phyloP scores from a whole-genome alignment of 768 basidiomycete genomes.

The Naganishia randhawae region DNA sequence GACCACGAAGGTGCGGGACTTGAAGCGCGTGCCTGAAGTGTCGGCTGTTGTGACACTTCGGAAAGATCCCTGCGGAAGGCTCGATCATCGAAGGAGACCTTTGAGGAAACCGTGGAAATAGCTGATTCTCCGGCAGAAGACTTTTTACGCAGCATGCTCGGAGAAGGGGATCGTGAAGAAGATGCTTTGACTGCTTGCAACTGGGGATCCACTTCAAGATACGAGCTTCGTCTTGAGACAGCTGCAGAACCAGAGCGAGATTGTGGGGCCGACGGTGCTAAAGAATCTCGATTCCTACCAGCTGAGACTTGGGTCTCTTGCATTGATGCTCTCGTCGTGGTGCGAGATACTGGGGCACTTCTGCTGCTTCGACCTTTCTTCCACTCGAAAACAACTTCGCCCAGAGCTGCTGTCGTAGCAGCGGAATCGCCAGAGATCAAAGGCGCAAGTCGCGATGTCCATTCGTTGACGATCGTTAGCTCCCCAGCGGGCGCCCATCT shows the following conservation, averaged over 20 bases:
- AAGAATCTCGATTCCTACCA: background rate
- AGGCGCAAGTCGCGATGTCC: constrained; percentile 34
- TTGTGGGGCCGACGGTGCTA: background rate
- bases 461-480: constrained; percentile 30
- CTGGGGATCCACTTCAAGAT: background rate
- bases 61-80: background rate
- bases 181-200: background rate
- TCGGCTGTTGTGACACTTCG: background rate
- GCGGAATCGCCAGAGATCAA: constrained; percentile 30
- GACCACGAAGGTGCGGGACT: constrained; percentile 8
- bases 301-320: background rate
- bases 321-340: background rate
- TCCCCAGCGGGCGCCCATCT: constrained; percentile 39
- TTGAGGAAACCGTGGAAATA: constrained; percentile 1
- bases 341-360: background rate
- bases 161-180: background rate
- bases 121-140: constrained; percentile 18
- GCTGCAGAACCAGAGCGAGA: constrained; percentile 3
- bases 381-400: constrained; percentile 50
- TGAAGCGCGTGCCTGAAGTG: constrained; percentile 1
- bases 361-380: constrained; percentile 10
- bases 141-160: constrained; percentile 11
- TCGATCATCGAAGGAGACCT: background rate
- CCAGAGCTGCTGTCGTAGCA: constrained; percentile 28
- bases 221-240: constrained; percentile 9